phyloP scores from a whole-genome alignment of 2,329 filamentous ascomycete genomes.

The Trichocomaceae sp. region DNA sequence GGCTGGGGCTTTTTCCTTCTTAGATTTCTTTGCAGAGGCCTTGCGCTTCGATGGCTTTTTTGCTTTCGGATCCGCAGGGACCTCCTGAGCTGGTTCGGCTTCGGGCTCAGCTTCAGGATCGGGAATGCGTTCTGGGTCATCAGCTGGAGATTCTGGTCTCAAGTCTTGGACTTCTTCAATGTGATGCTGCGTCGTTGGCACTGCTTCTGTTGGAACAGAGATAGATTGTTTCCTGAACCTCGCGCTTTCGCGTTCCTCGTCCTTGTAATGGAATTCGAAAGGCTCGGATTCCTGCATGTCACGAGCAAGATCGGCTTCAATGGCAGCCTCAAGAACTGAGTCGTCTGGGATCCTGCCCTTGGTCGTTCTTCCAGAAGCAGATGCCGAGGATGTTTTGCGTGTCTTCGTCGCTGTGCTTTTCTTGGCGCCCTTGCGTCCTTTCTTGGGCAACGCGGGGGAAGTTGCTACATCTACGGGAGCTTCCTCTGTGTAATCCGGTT shows the following conservation, averaged over 20 bases:
- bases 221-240: constrained; percentile 11
- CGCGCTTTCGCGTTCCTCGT: constrained; percentile 10
- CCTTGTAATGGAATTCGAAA: constrained; percentile 14
- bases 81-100: not conserved
- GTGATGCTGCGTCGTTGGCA: not conserved
- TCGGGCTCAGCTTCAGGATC: constrained; percentile 4
- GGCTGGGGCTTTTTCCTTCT: constrained; percentile 7
- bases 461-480: constrained; percentile 15
- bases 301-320: constrained; percentile 59
- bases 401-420: constrained; percentile 37
- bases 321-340: constrained; percentile 58
- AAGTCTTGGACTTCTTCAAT: not conserved
- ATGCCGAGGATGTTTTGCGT: constrained; percentile 46
- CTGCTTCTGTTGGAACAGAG: not conserved
- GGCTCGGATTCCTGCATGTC: constrained; percentile 47
- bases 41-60: constrained; percentile 14
- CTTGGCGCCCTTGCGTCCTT: constrained; percentile 36
- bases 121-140: not conserved
- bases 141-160: not conserved
- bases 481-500: constrained; percentile 27
- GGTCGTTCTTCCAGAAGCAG: constrained; percentile 43
- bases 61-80: constrained; percentile 4
- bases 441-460: constrained; percentile 37
- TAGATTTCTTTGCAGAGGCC: constrained; percentile 13
- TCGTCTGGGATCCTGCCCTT: constrained; percentile 50